These are phyloP conservation scores for cucumber (Cucumis sativus) DNA, from an alignment of 306 rosid species.

Conservation along the genomic window DNA sequence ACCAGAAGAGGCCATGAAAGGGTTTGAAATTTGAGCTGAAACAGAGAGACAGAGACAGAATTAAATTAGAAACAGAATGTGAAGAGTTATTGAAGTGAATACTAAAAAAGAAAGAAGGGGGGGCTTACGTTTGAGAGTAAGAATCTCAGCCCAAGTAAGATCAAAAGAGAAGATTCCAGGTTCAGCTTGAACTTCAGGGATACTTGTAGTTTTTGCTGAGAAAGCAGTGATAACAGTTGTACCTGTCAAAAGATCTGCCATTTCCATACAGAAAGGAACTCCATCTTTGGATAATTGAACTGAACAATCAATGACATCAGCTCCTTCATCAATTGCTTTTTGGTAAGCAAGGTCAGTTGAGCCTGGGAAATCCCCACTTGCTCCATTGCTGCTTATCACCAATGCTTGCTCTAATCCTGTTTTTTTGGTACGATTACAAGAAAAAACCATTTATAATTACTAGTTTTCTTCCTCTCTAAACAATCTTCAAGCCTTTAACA, in stretches of 20 bases:
- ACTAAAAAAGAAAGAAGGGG: background rate
- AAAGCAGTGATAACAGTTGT: conserved; percentile 46
- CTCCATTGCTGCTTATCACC: conserved; percentile 67
- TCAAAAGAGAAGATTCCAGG: conserved; percentile 75
- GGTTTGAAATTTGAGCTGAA: conserved; percentile 52
- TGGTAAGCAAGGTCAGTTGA: conserved; percentile 77
- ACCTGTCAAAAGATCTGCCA: conserved; percentile 28
- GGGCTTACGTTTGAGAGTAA: conserved; percentile 51
- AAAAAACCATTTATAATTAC: too few relatives aligned
- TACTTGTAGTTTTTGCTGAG: conserved; percentile 26
- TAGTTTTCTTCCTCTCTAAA: too few relatives aligned
- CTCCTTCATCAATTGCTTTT: conserved; percentile 58
- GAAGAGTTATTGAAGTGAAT: background rate
- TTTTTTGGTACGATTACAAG: too few relatives aligned
- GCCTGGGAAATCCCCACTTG: conserved; percentile 74
- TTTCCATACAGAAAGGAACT: conserved; percentile 53
- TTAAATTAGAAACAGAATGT: background rate
- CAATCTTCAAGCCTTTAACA: too few relatives aligned
- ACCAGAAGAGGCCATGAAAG: conserved; percentile 1
- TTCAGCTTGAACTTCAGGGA: conserved; percentile 56
- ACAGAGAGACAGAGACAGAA: background rate
- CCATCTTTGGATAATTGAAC: conserved; percentile 88
- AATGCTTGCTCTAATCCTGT: conserved; percentile 24
- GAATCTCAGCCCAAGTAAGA: conserved; percentile 76
- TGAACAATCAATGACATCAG: conserved; percentile 78